phyloP scores from a whole-genome alignment of 139 green algal species.

The Deuterostichococcus epilithicus region DNA sequence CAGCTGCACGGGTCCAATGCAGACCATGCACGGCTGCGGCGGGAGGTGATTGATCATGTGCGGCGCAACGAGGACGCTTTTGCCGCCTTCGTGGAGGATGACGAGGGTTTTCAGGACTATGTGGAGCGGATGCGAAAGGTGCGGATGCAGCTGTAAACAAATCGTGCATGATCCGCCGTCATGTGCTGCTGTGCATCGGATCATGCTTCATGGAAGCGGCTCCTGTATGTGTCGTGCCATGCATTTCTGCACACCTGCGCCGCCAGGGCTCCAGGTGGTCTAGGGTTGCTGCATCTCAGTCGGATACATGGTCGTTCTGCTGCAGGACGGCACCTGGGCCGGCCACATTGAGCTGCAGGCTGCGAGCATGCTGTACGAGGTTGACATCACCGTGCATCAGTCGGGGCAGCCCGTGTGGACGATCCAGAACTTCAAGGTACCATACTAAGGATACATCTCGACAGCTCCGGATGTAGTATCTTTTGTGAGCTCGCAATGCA shows the following conservation, averaged over 20 bases:
- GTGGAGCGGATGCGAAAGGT: constrained; percentile 50
- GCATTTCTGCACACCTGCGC: no score
- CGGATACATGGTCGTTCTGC: neutral
- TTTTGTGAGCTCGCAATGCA: no score
- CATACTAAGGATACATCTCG: no score
- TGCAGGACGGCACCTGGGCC: constrained; percentile 37
- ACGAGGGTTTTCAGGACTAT: constrained; percentile 52
- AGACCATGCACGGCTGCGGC: constrained; percentile 31
- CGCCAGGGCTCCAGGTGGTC: no score
- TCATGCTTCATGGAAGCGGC: no score
- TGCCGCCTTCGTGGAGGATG: constrained; percentile 63
- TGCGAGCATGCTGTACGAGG: constrained; percentile 16
- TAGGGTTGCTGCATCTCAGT: neutral
- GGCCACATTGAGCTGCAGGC: constrained; percentile 75
- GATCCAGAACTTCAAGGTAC: constrained; percentile 50
- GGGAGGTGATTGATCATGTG: constrained; percentile 39
- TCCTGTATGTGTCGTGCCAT: no score
- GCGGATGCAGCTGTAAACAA: no score
- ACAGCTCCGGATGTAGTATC: neutral
- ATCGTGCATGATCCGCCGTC: no score
- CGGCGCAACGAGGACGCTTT: constrained; percentile 22
- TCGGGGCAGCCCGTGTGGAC: constrained; percentile 49
- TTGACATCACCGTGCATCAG: constrained; percentile 57
- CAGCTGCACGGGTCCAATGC: constrained; percentile 52
- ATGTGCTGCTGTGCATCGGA: neutral